Evolutionary conservation across 768 basidiomycete genomes (phyloP), one percentile per base, ranked within the genome.

Genomic region (Pulveroboletus sp.): DNA sequence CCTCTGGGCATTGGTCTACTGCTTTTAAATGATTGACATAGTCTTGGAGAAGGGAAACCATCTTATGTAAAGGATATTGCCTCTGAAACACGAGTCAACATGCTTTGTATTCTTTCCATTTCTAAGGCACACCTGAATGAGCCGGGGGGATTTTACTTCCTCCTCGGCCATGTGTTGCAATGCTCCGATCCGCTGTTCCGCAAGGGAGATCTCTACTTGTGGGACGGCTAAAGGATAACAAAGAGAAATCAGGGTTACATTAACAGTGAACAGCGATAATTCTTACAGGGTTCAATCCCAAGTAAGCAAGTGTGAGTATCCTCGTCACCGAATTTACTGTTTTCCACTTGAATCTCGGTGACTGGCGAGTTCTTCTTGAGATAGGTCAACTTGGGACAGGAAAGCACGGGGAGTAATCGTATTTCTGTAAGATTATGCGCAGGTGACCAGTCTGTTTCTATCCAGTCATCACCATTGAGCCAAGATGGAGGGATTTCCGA

Each of bases 261-360:
- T 31, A 23, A 38, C 17, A 17, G 17, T 11, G 17, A 50, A 17
- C 29, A 2, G 3, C 14, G 20, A 36, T 8, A 6, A 23, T 39
- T 22, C 83, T 59, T 61, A 89, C 89, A 80, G 16, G 79, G 75
- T 67, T 85, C 81, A 57, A 80, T 77, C 12, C 87, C 86, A 24
- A 93, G 76, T 36, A 87, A 72, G 65, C 93, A 97, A 0, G 76
- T 73, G 63, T 98, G 94, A 3, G 90, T 85, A 36, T 80, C 70
- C 65, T 98, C 94, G 27, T 77, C 71, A 2, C 93, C 94, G 62
- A 98, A 98, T 68, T 93, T 95, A 59, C 78, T 85, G 31, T 68
- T 68, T 50, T 76, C 74, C 4, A 68, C 63, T 24, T 74, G 69
- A 34, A 69, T 71, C 11, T 68, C 67, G 12, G 71, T 60, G n/a